Conservation (phyloP, 768 basidiomycete genomes). For the Hirschioporus abietinus region DNA sequence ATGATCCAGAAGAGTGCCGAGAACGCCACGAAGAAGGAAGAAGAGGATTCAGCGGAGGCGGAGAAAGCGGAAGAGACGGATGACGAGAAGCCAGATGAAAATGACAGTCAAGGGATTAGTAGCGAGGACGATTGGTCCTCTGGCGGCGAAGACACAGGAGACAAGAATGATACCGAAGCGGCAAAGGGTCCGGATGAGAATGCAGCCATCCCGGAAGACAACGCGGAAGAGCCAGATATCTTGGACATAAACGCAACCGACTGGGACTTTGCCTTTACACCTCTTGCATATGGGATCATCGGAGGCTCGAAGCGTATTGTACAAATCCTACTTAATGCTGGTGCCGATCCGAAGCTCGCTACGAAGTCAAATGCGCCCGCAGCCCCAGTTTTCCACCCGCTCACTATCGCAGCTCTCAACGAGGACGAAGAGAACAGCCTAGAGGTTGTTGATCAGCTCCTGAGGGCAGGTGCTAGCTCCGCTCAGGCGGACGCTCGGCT, state of each 20-base stretch:
- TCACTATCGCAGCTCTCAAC: conserved; percentile 22
- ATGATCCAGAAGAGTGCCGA: conserved; percentile 43
- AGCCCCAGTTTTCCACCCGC: conserved; percentile 20
- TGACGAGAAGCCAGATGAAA: conserved; percentile 19
- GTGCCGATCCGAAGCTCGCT: conserved; percentile 38
- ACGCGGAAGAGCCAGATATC: conserved; percentile 45
- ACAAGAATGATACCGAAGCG: not conserved
- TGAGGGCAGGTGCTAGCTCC: conserved; percentile 24
- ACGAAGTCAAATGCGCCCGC: conserved; percentile 24
- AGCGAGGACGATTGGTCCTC: conserved; percentile 51
- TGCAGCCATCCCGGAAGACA: conserved; percentile 43
- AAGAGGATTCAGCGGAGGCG: conserved; percentile 18
- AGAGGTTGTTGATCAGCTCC: conserved; percentile 23
- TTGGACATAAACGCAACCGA: conserved; percentile 49
- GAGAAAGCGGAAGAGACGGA: conserved; percentile 17
- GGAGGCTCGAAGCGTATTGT: conserved; percentile 40
- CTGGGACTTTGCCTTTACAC: conserved; percentile 54
- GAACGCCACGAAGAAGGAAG: conserved; percentile 20
- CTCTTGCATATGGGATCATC: conserved; percentile 47
- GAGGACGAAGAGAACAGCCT: conserved; percentile 18
- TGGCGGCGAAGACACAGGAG: conserved; percentile 19
- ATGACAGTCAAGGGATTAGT: conserved; percentile 19
- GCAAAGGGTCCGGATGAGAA: conserved; percentile 16
- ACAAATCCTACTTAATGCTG: conserved; percentile 40
- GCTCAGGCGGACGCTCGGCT: conserved; percentile 24